A percentile compares a stretch with the other conserved stretches of the same genome.
phyloP scores from a whole-genome alignment of 179 eudicot species.

The Spinacia oleracea region DNA sequence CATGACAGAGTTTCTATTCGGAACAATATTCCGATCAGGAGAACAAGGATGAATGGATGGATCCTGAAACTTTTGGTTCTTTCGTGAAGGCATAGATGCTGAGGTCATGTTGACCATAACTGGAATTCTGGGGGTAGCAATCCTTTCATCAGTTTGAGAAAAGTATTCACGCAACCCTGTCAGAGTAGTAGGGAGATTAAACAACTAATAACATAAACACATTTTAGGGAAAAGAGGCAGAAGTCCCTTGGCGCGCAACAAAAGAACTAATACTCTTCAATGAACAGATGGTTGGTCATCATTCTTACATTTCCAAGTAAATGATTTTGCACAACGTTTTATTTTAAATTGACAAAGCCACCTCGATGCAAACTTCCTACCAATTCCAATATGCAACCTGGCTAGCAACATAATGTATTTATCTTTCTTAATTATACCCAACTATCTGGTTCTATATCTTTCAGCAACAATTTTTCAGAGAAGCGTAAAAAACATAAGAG shows the following conservation, averaged over 20 bases:
- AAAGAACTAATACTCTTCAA: conserved; percentile 1
- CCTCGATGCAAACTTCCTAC: background rate
- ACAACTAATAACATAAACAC: background rate
- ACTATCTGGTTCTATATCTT: background rate
- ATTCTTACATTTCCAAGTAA: background rate
- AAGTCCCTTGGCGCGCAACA: conserved; percentile 1
- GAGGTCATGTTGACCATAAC: conserved; percentile 98
- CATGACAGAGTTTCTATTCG: conserved; percentile 63
- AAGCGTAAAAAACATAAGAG: background rate
- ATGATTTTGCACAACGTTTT: background rate
- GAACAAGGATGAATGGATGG: conserved; percentile 45
- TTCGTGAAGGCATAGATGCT: conserved; percentile 62
- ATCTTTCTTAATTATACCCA: background rate
- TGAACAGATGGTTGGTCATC: background rate
- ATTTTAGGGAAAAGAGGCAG: background rate
- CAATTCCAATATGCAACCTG: background rate
- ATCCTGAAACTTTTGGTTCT: conserved; percentile 52
- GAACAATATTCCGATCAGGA: conserved; percentile 59
- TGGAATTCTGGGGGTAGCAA: conserved; percentile 85
- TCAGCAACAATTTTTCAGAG: background rate
- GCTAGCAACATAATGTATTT: too few species aligned
- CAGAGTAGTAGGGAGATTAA: conserved; percentile 18
- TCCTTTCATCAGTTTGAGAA: conserved; percentile 87
- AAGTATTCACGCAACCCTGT: conserved; percentile 92
- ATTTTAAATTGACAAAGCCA: background rate